Conservation (phyloP, 177 flowering plant species). For the Vitis hybrid region DNA sequence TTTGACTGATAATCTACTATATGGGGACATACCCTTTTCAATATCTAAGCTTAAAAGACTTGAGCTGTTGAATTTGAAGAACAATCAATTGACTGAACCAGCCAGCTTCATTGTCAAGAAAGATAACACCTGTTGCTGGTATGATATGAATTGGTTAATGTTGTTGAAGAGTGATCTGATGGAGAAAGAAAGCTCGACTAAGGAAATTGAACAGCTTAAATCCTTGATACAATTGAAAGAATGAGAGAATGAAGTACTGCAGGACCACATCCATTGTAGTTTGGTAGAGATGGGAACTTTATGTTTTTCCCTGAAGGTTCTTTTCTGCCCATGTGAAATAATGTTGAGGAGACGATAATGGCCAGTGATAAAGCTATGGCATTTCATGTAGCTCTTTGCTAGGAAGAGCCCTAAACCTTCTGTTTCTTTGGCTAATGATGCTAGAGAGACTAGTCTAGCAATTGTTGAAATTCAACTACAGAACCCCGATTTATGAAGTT, state of each 20-base stretch:
- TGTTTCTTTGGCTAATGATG: background rate
- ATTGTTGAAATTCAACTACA: conserved; percentile 41
- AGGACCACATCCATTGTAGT: conserved; percentile 30
- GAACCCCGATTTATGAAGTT: conserved; percentile 41
- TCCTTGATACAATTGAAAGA: conserved; percentile 41
- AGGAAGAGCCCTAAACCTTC: conserved; percentile 8
- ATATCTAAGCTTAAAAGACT: too few species aligned
- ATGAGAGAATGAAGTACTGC: conserved; percentile 36
- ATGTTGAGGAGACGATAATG: conserved; percentile 42
- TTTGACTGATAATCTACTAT: too few species aligned
- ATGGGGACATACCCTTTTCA: too few species aligned
- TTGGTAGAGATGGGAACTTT: conserved; percentile 34
- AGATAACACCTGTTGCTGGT: too few species aligned
- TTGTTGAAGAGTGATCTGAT: conserved; percentile 33
- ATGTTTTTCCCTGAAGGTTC: conserved; percentile 49
- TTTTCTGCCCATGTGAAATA: conserved; percentile 44
- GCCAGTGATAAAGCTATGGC: conserved; percentile 89
- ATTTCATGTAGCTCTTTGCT: conserved; percentile 24
- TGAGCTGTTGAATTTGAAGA: too few species aligned
- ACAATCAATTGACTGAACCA: too few species aligned
- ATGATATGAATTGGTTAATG: too few species aligned
- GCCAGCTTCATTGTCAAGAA: too few species aligned
- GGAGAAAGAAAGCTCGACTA: conserved; percentile 50
- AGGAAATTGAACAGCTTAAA: conserved; percentile 59
- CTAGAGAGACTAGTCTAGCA: conserved; percentile 55